Conservation (phyloP, 2,329 filamentous ascomycete species). For the Alternaria sp. region DNA sequence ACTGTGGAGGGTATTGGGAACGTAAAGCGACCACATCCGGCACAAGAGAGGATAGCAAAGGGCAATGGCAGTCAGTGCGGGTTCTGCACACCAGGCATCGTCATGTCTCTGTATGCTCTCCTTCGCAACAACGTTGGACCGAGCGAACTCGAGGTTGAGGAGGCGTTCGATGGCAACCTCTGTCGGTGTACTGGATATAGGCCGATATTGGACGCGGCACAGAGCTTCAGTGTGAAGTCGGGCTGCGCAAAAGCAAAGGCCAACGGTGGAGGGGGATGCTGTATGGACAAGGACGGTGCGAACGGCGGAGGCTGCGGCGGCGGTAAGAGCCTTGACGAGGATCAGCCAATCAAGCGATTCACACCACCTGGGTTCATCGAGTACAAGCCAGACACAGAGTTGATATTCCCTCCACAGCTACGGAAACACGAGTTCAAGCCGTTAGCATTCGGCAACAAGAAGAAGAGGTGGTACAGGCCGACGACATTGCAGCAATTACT, state of each 20-base stretch:
- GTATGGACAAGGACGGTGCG: conserved; percentile 66
- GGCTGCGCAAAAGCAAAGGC: conserved; percentile 64
- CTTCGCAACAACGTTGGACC: conserved; percentile 84
- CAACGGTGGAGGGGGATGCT: conserved; percentile 74
- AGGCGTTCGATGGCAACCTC: conserved; percentile 95
- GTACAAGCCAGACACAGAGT: conserved; percentile 90
- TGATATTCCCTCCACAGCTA: conserved; percentile 90
- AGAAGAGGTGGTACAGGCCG: conserved; percentile 92
- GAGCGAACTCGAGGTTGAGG: conserved; percentile 84
- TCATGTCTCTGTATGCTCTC: conserved; percentile 95
- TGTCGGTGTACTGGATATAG: conserved; percentile 96
- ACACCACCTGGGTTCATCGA: conserved; percentile 91
- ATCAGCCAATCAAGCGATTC: conserved; percentile 67
- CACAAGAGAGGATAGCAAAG: conserved; percentile 90
- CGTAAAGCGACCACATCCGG: conserved; percentile 84
- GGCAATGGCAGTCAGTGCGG: conserved; percentile 93
- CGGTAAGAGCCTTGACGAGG: conserved; percentile 52
- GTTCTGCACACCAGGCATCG: conserved; percentile 97
- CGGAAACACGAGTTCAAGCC: conserved; percentile 84
- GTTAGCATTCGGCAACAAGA: conserved; percentile 90
- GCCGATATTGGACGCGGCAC: conserved; percentile 91
- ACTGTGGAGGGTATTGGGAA: conserved; percentile 96
- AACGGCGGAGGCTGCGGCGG: conserved; percentile 57
- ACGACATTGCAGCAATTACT: conserved; percentile 86
- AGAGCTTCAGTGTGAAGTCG: conserved; percentile 77